phyloP scores from a whole-genome alignment of 805 yeast genomes.

The Middelhovenomyces tepae region DNA sequence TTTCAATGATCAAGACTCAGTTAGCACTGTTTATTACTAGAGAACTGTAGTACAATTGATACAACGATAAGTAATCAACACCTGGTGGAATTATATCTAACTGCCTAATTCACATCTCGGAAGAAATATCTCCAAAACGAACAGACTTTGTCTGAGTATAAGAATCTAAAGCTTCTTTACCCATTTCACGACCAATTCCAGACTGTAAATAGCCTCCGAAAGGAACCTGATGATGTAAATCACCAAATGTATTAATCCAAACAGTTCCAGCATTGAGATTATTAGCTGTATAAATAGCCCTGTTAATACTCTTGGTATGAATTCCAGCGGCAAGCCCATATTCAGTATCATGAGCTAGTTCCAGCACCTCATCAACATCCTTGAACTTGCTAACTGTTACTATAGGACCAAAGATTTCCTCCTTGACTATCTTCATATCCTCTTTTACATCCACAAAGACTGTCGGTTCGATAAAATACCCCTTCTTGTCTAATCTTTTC shows the following conservation, averaged over 20 bases:
- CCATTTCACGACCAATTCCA: conserved; percentile 72
- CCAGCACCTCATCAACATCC: conserved; percentile 54
- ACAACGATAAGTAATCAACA: too few species aligned
- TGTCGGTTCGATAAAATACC: conserved; percentile 64
- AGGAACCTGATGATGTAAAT: conserved; percentile 52
- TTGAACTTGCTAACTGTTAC: conserved; percentile 54
- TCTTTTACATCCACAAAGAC: conserved; percentile 59
- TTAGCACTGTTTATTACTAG: too few species aligned
- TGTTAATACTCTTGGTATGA: conserved; percentile 54
- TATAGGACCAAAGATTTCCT: conserved; percentile 86
- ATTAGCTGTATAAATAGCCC: conserved; percentile 52
- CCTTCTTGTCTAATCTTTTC: conserved; percentile 39
- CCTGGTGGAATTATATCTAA: too few species aligned
- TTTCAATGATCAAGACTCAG: too few species aligned
- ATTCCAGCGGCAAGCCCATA: conserved; percentile 77
- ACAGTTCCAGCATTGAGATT: conserved; percentile 54
- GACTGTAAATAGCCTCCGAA: conserved; percentile 72
- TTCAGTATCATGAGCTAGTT: conserved; percentile 55
- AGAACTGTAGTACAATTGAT: too few species aligned
- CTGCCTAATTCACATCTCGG: too few species aligned
- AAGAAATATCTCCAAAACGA: too few species aligned
- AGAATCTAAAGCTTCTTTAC: conserved; percentile 55
- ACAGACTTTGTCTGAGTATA: conserved; percentile 68
- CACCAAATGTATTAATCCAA: conserved; percentile 59
- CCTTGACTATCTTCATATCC: conserved; percentile 53